phyloP scores from a whole-genome alignment of 1,284 basidiomycete species.

The Marasmius oreades region DNA sequence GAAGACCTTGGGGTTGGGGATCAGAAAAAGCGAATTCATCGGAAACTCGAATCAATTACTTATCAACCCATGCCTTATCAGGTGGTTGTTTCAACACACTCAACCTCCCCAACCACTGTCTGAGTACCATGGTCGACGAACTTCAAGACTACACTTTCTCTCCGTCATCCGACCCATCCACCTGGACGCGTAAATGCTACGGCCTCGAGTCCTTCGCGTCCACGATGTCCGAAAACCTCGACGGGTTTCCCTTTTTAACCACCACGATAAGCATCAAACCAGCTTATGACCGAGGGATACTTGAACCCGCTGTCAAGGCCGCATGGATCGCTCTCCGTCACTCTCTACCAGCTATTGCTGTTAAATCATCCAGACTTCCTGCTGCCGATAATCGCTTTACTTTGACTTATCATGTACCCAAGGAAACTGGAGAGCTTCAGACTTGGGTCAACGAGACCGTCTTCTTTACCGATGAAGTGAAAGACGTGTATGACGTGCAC shows the following conservation, averaged over 20 bases:
- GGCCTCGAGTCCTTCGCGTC: slow-evolving; percentile 9
- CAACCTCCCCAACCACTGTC: too few relatives aligned
- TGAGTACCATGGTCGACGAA: not conserved
- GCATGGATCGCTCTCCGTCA: slow-evolving; percentile 13
- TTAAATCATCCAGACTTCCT: slow-evolving; percentile 6
- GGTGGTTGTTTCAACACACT: too few relatives aligned
- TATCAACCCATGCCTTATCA: too few relatives aligned
- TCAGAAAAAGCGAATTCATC: too few relatives aligned
- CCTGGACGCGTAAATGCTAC: slow-evolving; percentile 9
- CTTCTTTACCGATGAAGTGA: slow-evolving; percentile 10
- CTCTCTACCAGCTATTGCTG: slow-evolving; percentile 9
- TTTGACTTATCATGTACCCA: slow-evolving; percentile 11
- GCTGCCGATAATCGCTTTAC: slow-evolving; percentile 8
- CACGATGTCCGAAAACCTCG: slow-evolving; percentile 3
- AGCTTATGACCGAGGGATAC: not conserved
- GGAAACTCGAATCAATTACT: too few relatives aligned
- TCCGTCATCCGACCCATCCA: not conserved
- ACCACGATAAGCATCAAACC: slow-evolving; percentile 4
- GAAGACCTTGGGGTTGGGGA: too few relatives aligned
- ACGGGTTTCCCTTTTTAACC: slow-evolving; percentile 13
- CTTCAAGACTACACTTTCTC: not conserved
- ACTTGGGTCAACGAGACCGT: slow-evolving; percentile 10
- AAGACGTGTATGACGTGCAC: slow-evolving; percentile 8
- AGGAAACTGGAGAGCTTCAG: slow-evolving; percentile 3
- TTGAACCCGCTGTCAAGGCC: slow-evolving; percentile 4